Percentiles rank a stretch among this genome's conserved stretches.
These are phyloP conservation scores for Pseudoneurospora amorphoporcata DNA, from an alignment of 495 filamentous ascomycete genomes.

Conservation along the genomic window DNA sequence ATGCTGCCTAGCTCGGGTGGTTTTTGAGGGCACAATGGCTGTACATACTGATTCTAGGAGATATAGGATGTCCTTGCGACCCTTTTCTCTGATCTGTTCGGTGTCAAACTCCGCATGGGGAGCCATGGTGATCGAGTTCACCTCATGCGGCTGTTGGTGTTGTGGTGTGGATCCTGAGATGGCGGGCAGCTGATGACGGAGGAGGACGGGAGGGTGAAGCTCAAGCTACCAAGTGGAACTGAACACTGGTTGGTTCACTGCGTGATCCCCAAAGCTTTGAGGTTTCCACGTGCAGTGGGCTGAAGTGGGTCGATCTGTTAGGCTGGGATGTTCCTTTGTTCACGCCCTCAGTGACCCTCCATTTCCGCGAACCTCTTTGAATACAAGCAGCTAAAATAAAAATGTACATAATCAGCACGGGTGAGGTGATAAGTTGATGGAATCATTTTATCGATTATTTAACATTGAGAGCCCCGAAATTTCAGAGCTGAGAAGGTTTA, in stretches of 20 bases:
- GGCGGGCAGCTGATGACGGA: conserved; percentile 5
- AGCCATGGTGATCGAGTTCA: conserved; percentile 41
- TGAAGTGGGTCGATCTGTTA: neutral
- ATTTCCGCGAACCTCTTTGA: neutral
- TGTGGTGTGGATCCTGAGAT: conserved; percentile 1
- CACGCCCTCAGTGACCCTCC: neutral
- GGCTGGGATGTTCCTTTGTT: neutral
- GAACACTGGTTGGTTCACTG: neutral
- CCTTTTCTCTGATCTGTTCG: conserved; percentile 70
- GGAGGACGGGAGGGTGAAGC: neutral
- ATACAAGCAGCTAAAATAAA: neutral
- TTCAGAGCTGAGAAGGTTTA: neutral
- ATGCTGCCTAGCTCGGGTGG: neutral
- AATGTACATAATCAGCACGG: neutral
- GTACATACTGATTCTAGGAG: conserved; percentile 87
- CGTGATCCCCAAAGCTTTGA: neutral
- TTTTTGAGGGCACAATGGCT: conserved; percentile 16
- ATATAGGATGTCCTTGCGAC: conserved; percentile 73
- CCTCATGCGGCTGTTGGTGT: conserved; percentile 30
- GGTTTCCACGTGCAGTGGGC: neutral
- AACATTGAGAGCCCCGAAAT: neutral
- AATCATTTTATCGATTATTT: neutral
- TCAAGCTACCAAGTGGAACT: neutral
- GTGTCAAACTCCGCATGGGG: conserved; percentile 69
- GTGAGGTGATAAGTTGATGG: neutral